Conservation (phyloP, 768 basidiomycete genomes). For the Astraeus odoratus region DNA sequence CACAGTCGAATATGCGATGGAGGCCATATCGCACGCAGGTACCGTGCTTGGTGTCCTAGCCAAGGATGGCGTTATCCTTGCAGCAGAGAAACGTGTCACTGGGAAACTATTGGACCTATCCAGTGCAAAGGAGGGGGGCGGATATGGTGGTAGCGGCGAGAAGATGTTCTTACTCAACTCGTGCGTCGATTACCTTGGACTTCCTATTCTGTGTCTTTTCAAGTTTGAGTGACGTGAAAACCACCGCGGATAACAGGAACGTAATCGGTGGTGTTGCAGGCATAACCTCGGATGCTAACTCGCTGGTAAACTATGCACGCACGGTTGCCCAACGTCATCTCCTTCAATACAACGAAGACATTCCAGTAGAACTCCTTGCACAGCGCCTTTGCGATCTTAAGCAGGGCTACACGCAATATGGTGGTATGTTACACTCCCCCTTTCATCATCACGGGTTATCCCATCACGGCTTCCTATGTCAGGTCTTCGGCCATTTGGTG, state of each 20-base stretch:
- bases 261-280: conserved; percentile 94
- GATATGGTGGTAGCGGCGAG: conserved; percentile 94
- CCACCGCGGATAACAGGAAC: conserved; percentile 51
- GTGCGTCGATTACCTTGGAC: conserved; percentile 35
- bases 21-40: conserved; percentile 94
- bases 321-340: conserved; percentile 87
- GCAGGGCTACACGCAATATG: conserved; percentile 96
- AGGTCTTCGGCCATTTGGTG: conserved; percentile 96
- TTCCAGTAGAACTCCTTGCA: conserved; percentile 93
- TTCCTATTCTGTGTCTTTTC: neutral
- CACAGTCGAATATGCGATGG: conserved; percentile 98
- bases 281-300: conserved; percentile 95
- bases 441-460: neutral
- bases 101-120: conserved; percentile 94
- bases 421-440: conserved; percentile 48
- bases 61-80: conserved; percentile 85
- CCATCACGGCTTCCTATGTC: neutral
- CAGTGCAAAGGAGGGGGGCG: conserved; percentile 67
- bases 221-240: neutral
- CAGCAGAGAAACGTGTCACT: conserved; percentile 96
- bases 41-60: conserved; percentile 91
- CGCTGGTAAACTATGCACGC: conserved; percentile 90
- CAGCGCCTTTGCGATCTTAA: conserved; percentile 95
- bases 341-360: conserved; percentile 90
- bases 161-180: conserved; percentile 96